These are phyloP conservation scores for Bryum argenteum DNA, from an alignment of 225 moss, liverwort and hornwort genomes.

Conservation along the genomic window DNA sequence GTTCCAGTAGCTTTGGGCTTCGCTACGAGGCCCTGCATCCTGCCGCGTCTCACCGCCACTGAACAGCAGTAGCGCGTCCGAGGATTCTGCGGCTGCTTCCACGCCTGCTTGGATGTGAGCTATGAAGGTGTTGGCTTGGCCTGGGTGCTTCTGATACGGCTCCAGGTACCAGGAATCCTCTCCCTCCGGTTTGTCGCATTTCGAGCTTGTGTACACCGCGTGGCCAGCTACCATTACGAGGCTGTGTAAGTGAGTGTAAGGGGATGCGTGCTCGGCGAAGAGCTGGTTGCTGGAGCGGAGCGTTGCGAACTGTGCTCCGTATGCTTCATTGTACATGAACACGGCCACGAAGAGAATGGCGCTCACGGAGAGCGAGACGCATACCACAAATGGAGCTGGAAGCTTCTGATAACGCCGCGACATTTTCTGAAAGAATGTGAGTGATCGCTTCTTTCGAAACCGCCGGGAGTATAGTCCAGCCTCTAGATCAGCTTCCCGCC, in stretches of 20 bases:
- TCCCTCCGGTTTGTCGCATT: conserved; percentile 70
- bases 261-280: conserved; percentile 39
- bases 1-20: conserved; percentile 94
- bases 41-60: conserved; percentile 92
- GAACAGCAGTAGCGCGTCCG: conserved; percentile 64
- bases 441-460: conserved; percentile 46
- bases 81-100: conserved; percentile 51
- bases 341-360: conserved; percentile 53
- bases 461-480: conserved; percentile 48
- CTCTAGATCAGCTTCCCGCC: conserved; percentile 48
- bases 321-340: conserved; percentile 57
- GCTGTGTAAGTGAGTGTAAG: conserved; percentile 52
- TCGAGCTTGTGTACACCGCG: conserved; percentile 76
- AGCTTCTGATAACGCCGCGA: conserved; percentile 53
- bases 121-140: conserved; percentile 76
- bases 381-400: conserved; percentile 53
- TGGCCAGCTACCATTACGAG: conserved; percentile 93
- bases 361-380: conserved; percentile 45
- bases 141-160: conserved; percentile 75
- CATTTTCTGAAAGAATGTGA: conserved; percentile 46
- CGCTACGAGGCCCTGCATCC: conserved; percentile 83
- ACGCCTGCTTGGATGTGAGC: conserved; percentile 77
- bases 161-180: conserved; percentile 81
- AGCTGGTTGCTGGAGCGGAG: conserved; percentile 36
- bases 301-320: conserved; percentile 41